Base-by-base conservation (phyloP, 805 yeast species). In the Spathaspora gorwiae region DNA sequence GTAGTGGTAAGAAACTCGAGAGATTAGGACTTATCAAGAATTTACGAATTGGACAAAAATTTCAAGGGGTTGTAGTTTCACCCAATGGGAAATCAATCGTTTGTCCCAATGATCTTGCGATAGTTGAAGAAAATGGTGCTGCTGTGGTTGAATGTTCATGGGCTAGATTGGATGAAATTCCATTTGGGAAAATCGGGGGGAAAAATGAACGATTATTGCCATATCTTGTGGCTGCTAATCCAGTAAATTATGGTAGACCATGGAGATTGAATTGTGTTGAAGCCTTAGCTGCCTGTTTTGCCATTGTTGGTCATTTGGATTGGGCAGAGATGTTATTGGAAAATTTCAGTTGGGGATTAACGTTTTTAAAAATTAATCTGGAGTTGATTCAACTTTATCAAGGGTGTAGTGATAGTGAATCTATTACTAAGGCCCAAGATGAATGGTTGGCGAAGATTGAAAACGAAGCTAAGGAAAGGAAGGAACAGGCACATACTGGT, bases 101-200 rank as follows among this genome's bases (percentile, higher is more conserved):
- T 1, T 88, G 96, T 61, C 98, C 98, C 0, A 75, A 85, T 53
- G 99, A 94, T 62, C 59, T 65, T 35, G 86, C 79, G 39, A 74
- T 88, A 10, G 96, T 90, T 0, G 95, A 86, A 55, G 73, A 73
- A 27, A 60, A 72, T 35, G 99, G 99, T 33, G 94, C 90, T n/a
- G 96, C 99, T 0, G 99, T 94, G 7, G 98, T 94, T 2, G 99
- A 94, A 62, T 92, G 98, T 65, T 89, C 97, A 1, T 94, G 99
- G 99, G 99, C 99, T 0, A 72, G 98, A 45, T 63, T 94, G n/a
- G 96, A 90, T 45, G 99, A 94, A 62, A 81, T 94, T n/a, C 99
- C 99, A 5, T 94, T 94, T 65, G 70, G 76, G 48, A 88, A 87
- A 58, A 90, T 94, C 47, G 98, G 98, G 4, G 98, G 98, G 5